These are phyloP conservation scores for Tricholoma matsutake DNA, from an alignment of 768 basidiomycete genomes.

Conservation along the genomic window DNA sequence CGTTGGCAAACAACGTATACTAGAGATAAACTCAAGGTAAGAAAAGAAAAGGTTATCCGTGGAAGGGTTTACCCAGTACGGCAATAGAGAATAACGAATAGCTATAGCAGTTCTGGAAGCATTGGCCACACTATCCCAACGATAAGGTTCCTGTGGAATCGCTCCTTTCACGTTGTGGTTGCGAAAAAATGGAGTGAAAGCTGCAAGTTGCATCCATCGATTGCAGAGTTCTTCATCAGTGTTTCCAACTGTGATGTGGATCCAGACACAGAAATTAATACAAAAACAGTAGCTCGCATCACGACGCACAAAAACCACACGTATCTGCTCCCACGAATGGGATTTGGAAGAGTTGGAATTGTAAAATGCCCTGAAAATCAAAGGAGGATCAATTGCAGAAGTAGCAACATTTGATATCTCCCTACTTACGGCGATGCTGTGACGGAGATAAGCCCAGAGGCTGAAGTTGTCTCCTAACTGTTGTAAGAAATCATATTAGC, in stretches of 20 bases:
- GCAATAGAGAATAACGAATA: constrained; percentile 68
- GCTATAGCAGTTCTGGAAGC: constrained; percentile 69
- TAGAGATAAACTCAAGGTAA: constrained; percentile 19
- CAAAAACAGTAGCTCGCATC: constrained; percentile 10
- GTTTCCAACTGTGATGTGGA: constrained; percentile 41
- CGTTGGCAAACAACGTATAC: constrained; percentile 74
- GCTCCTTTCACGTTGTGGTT: constrained; percentile 72
- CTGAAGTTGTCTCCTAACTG: constrained; percentile 78
- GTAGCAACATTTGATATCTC: background rate
- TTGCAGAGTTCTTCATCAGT: constrained; percentile 80
- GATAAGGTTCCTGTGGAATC: constrained; percentile 75
- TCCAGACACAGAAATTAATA: constrained; percentile 2
- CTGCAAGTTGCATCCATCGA: constrained; percentile 85
- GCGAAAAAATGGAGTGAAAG: constrained; percentile 79
- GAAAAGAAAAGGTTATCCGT: constrained; percentile 2
- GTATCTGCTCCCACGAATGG: constrained; percentile 84
- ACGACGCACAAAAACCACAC: constrained; percentile 54
- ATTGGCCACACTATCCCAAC: constrained; percentile 77
- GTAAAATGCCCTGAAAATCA: constrained; percentile 58
- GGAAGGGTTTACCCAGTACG: constrained; percentile 66
- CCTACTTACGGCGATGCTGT: constrained; percentile 48
- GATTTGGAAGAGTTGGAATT: constrained; percentile 82
- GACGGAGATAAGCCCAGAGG: constrained; percentile 69
- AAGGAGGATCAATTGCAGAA: constrained; percentile 1
- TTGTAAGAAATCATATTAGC: constrained; percentile 4